Evolutionary conservation across 345 rosid species (phyloP).

Genomic region (Moricandia arvensis): DNA sequence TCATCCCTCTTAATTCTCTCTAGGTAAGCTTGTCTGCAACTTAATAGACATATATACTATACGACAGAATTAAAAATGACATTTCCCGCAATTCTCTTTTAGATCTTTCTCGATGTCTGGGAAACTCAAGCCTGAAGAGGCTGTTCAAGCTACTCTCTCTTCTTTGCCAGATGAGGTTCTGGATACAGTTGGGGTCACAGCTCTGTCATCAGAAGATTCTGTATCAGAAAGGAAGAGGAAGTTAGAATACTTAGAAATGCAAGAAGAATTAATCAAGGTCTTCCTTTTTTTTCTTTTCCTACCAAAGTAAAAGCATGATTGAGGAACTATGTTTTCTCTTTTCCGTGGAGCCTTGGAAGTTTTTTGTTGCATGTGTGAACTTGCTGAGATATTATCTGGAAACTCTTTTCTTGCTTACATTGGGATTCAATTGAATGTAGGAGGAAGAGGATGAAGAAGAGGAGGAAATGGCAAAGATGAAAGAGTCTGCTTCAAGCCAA

Average conservation of each 20-base stretch:
- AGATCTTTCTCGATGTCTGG: constrained; percentile 91
- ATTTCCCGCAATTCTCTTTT: constrained; percentile 12
- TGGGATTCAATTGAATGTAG: constrained; percentile 15
- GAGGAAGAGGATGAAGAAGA: constrained; percentile 92
- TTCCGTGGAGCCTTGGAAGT: not conserved
- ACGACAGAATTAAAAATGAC: not conserved
- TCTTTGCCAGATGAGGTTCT: constrained; percentile 97
- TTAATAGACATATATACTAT: constrained; percentile 2
- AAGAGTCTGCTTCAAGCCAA: constrained; percentile 59
- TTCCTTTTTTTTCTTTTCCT: constrained; percentile 1
- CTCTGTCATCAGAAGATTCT: constrained; percentile 88
- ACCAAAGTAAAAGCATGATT: not conserved
- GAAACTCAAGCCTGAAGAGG: constrained; percentile 93
- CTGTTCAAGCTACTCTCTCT: constrained; percentile 95
- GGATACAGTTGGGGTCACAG: constrained; percentile 87
- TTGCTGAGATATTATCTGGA: not conserved
- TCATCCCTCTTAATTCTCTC: constrained; percentile 93
- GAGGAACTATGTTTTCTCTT: not conserved
- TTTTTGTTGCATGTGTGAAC: not conserved
- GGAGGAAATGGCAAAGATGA: constrained; percentile 85
- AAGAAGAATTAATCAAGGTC: constrained; percentile 96
- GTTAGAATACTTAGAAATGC: constrained; percentile 91
- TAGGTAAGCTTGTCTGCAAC: constrained; percentile 47
- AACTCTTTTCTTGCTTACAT: not conserved
- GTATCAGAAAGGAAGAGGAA: constrained; percentile 93